Evolutionary conservation across 441 rosid species (phyloP).

Genomic region (Aquilaria agallochum): DNA sequence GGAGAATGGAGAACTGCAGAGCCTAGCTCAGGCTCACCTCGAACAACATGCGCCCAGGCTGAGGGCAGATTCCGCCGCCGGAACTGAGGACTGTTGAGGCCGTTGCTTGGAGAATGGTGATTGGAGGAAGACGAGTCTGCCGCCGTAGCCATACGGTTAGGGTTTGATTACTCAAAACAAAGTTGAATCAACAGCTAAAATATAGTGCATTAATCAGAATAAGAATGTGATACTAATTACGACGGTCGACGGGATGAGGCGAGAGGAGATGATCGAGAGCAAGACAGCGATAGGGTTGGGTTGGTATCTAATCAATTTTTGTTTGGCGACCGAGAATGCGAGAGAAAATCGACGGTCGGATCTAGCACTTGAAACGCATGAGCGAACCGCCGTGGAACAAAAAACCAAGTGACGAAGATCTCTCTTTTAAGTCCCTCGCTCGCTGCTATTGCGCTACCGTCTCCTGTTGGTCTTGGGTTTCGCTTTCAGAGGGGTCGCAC

Average conservation of each 20-base stretch:
- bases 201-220: conserved; percentile 6
- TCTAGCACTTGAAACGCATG: conserved; percentile 2
- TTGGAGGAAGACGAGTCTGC: conserved; percentile 33
- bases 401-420: not conserved
- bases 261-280: not conserved
- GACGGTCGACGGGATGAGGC: not conserved
- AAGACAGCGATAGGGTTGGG: conserved; percentile 8
- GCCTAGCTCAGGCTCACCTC: conserved; percentile 36
- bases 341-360: conserved; percentile 1
- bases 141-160: conserved; percentile 39
- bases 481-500: no score
- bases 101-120: conserved; percentile 26
- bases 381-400: conserved; percentile 14
- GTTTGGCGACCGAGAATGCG: not conserved
- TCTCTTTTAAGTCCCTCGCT: not conserved
- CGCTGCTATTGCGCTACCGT: not conserved
- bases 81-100: conserved; percentile 26
- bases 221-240: conserved; percentile 2
- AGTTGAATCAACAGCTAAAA: conserved; percentile 11
- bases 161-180: conserved; percentile 17
- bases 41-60: conserved; percentile 52
- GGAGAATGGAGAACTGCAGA: conserved; percentile 16
- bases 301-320: not conserved
- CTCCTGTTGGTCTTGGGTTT: no score
- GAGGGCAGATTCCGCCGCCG: conserved; percentile 29